Conservation (phyloP, 208 protist species). For the Trypanosoma congolense region DNA sequence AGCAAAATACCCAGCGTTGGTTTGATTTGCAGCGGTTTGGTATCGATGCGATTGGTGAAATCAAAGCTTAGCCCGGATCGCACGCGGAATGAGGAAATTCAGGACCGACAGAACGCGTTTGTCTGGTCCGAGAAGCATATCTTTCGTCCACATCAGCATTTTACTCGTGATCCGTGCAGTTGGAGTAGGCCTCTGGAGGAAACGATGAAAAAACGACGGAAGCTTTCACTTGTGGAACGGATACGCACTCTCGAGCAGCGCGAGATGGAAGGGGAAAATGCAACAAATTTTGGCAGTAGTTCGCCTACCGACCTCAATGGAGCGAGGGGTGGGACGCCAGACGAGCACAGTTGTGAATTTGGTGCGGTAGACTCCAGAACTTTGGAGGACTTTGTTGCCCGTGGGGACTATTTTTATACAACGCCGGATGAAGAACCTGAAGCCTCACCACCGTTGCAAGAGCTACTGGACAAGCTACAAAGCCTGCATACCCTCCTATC, state of each 20-base stretch:
- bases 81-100: conserved; percentile 56
- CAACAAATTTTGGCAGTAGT: not conserved
- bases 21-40: not conserved
- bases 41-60: not conserved
- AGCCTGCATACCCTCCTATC: conserved; percentile 24
- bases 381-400: not conserved
- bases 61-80: conserved; percentile 53
- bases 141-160: conserved; percentile 77
- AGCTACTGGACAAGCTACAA: conserved; percentile 16
- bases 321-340: not conserved
- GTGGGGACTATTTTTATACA: conserved; percentile 22
- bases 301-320: conserved; percentile 12
- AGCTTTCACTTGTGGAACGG: conserved; percentile 43
- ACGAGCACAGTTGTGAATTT: not conserved
- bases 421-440: not conserved
- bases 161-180: conserved; percentile 76
- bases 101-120: conserved; percentile 71
- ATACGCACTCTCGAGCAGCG: conserved; percentile 37
- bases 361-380: not conserved
- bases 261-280: conserved; percentile 15
- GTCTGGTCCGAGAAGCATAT: conserved; percentile 52
- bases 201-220: conserved; percentile 32
- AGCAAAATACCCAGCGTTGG: not conserved
- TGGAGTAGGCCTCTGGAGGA: conserved; percentile 61
- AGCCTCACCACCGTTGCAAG: not conserved